Conservation (phyloP, 2,329 filamentous ascomycete species). For the Paraphaeosphaeria sporulosa region DNA sequence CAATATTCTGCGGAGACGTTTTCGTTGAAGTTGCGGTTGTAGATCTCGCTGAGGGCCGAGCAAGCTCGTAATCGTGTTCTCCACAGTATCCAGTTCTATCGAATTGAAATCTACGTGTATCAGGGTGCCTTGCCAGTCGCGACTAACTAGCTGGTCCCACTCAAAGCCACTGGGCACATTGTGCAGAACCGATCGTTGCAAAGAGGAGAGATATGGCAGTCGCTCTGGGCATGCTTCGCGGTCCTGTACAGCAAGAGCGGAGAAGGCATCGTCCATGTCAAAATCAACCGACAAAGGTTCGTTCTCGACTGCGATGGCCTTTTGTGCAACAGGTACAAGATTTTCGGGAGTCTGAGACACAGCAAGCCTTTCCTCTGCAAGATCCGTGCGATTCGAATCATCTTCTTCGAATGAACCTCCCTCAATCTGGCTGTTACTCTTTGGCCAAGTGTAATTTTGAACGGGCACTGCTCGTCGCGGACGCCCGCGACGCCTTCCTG, state of each 20-base stretch:
- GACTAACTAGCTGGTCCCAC: slow-evolving; percentile 35
- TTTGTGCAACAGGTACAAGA: slow-evolving; percentile 15
- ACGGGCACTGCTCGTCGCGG: slow-evolving; percentile 32
- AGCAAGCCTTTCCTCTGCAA: background rate
- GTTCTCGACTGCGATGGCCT: slow-evolving; percentile 26
- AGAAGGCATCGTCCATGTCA: slow-evolving; percentile 28
- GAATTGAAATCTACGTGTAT: slow-evolving; percentile 45
- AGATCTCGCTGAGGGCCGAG: slow-evolving; percentile 8
- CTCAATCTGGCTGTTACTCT: slow-evolving; percentile 14
- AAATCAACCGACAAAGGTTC: slow-evolving; percentile 29
- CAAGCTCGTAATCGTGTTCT: slow-evolving; percentile 23
- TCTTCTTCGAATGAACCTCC: slow-evolving; percentile 16
- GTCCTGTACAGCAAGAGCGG: slow-evolving; percentile 21
- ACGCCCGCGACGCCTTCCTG: slow-evolving; percentile 20
- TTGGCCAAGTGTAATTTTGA: slow-evolving; percentile 39
- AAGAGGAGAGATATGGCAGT: slow-evolving; percentile 37
- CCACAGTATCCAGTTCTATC: slow-evolving; percentile 34
- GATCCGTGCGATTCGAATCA: background rate
- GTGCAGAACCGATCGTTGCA: slow-evolving; percentile 30
- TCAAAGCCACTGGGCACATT: slow-evolving; percentile 20
- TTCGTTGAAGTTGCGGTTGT: slow-evolving; percentile 25
- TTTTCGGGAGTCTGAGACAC: slow-evolving; percentile 25
- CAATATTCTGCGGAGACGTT: slow-evolving; percentile 33
- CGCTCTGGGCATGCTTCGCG: background rate
- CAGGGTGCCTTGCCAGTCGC: slow-evolving; percentile 38